Evolutionary conservation across 768 basidiomycete species (phyloP), one percentile per base, ranked within the genome.

Genomic region (Phylloporus rhodoxanthus): DNA sequence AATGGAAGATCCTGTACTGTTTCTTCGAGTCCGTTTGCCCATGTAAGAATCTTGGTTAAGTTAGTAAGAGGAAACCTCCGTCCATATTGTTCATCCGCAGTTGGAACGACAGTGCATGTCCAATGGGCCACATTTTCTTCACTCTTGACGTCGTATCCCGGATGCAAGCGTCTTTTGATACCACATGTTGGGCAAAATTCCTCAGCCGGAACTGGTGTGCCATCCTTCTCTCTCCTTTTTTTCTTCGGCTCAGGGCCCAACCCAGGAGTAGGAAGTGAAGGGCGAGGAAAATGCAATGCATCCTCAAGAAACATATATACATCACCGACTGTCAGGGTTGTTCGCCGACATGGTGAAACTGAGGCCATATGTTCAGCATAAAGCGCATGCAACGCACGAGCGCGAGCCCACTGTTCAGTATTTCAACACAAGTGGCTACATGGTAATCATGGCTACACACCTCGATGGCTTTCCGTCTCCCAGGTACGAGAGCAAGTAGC

Each of bases 401-500:
- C 74, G 5, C 77, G 70, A 14, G 61, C 69, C 75, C 74, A 75
- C 77, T n/a, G n/a, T 78, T 54, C 28, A 32, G 8, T 9, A 26
- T 19, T 44, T 59, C 33, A 57, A 45, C 20, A 52, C 8, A 20
- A 26, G 14, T 23, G 9, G 15, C 14, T 11, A 36, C 30, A 17
- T 10, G 28, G 20, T 9, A 47, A 39, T n/a, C 32, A 21, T n/a
- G 26, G 25, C 2, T 34, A 57, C 72, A 32, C 26, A 76, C 76
- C 66, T 77, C 77, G 4, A 78, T 67, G 1, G 76, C 75, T 55
- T 77, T 77, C 37, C 73, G 68, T 36, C 73, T 71, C 28, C 76
- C 76, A 40, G 66, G 65, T 4, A 71, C 58, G 19, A 78, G 59
- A 13, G 57, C 56, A 6, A 64, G 58, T 6, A 75, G 59, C 4